Evolutionary conservation across 202 grass and related monocot genomes (phyloP), one percentile per base, ranked within the genome.

Genomic region (Dendrocalamus latiflorus): DNA sequence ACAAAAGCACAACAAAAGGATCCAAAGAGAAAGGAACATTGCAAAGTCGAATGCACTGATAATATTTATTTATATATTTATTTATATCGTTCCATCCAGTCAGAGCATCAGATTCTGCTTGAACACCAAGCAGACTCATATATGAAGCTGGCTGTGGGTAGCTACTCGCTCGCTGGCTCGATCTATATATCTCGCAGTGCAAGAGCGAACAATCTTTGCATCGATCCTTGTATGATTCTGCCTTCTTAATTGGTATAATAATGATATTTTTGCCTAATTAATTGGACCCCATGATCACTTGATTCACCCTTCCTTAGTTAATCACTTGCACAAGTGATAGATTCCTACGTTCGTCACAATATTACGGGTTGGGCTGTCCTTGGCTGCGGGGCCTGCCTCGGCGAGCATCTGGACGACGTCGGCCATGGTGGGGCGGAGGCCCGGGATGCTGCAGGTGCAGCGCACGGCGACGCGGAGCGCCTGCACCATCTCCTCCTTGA

Each of bases 91-190:
- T 72, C 73, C 58, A 70, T 82, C 88, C 91, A 89, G 39, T 77
- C 25, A 22, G 45, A 80, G 95, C 77, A 98, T 88, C 91, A 90
- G 93, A 98, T 98, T 92, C 95, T 98, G 93, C 95, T 92, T 98
- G 86, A 93, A 86, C 87, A 95, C 85, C 89, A 98, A 93, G 93
- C 95, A 66, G 87, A 8, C 75, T 16, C 42, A n/a, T 55, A 58
- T 72, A 9, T 66, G 56, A 49, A 78, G 62, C 65, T 74, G 64
- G 72, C 54, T 44, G 9, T 65, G 56, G 33, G 73, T 80, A 82
- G 59, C 63, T 86, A 38, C 42, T 24, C 12, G 24, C 43, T 34
- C 48, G 2, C 30, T 30, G 30, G 30, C 30, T 30, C 30, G 3
- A 9, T 51, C n/a, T 81, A 18, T 61, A 20, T 44, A 14, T 45